Evolutionary conservation across 164 flowering plant genomes (phyloP).

Genomic region (Taxillus chinensis): DNA sequence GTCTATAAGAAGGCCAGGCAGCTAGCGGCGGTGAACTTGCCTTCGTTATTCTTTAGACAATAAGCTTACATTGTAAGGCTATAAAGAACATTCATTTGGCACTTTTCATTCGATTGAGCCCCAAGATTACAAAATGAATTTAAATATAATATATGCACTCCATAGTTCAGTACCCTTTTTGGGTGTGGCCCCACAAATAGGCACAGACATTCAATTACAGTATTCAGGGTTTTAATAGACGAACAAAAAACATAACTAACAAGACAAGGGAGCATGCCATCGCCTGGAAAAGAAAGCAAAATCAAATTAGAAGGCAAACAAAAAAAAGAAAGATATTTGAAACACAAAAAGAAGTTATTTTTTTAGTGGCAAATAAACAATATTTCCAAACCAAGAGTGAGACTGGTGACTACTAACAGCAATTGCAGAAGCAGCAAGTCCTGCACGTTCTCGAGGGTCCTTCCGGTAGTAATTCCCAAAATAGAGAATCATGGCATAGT

Average conservation of each 20-base stretch:
- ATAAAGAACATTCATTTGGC: not conserved
- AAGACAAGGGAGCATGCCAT: conserved; percentile 40
- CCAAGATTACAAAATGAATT: not conserved
- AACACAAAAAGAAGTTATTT: too few species aligned
- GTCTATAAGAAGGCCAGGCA: too few species aligned
- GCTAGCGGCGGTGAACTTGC: too few species aligned
- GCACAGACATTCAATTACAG: not conserved
- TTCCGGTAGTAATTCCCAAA: conserved; percentile 74
- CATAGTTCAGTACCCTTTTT: not conserved
- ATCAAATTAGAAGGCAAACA: not conserved
- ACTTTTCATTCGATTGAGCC: not conserved
- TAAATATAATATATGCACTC: not conserved
- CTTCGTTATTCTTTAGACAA: too few species aligned
- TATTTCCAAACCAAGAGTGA: not conserved
- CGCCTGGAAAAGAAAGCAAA: conserved; percentile 40
- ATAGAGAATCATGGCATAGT: conserved; percentile 75
- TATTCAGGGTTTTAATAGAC: conserved; percentile 17
- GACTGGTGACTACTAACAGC: conserved; percentile 41
- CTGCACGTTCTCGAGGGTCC: conserved; percentile 94
- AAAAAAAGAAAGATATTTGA: too few species aligned
- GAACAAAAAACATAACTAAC: conserved; percentile 27
- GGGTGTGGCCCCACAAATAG: too few species aligned
- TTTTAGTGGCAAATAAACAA: not conserved
- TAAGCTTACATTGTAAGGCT: too few species aligned
- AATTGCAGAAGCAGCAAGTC: conserved; percentile 93